phyloP scores from a whole-genome alignment of 306 rosid species.

The Cyamopsis tetragonoloba region DNA sequence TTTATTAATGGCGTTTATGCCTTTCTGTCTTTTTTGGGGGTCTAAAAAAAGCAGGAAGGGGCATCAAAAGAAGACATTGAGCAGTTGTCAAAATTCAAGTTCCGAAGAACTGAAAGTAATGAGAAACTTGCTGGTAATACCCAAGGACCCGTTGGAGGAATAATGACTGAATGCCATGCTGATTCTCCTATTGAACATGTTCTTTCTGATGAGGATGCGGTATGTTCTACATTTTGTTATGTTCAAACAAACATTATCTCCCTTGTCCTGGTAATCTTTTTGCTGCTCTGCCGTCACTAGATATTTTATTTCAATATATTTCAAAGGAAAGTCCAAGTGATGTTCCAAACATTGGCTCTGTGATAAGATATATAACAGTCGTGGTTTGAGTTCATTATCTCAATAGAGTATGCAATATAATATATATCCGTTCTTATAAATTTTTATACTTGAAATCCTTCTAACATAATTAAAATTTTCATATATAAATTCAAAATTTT shows the following conservation, averaged over 20 bases:
- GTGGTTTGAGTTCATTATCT: background rate
- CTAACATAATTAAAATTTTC: no score
- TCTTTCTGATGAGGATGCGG: conserved; percentile 85
- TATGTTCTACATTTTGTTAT: conserved; percentile 28
- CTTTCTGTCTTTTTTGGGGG: conserved; percentile 15
- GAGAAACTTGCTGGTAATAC: conserved; percentile 57
- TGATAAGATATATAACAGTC: background rate
- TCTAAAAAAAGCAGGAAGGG: conserved; percentile 71
- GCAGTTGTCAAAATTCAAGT: conserved; percentile 73
- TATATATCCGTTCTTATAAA: no score
- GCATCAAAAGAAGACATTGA: conserved; percentile 93
- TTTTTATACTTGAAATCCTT: no score
- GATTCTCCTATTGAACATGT: conserved; percentile 69
- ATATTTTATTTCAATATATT: conserved; percentile 15
- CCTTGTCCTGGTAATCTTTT: background rate
- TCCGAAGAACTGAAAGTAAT: conserved; percentile 43
- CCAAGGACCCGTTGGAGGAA: conserved; percentile 67
- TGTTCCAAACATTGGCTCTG: background rate
- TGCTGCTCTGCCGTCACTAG: conserved; percentile 6
- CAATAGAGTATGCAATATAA: conserved; percentile 8
- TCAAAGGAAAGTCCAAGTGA: conserved; percentile 3
- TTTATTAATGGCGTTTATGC: background rate
- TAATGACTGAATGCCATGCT: conserved; percentile 75
- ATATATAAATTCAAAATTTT: no score
- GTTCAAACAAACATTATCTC: background rate